These are phyloP conservation scores for Sporisorium exsertum DNA, from an alignment of 1,284 basidiomycete species.

Conservation along the genomic window DNA sequence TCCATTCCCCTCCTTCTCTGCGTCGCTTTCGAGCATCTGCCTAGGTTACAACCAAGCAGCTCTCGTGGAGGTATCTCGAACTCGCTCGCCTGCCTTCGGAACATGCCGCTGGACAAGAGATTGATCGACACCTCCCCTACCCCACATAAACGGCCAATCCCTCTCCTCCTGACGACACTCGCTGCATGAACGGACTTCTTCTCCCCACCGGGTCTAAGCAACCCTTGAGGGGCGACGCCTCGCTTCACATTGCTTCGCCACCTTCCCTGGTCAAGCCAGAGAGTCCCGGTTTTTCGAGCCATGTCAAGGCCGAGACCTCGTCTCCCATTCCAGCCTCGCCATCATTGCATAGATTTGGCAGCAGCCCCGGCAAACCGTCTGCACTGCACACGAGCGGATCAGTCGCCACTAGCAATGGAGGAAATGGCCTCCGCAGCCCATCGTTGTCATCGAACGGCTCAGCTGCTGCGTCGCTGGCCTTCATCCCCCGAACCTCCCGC, in stretches of 20 bases:
- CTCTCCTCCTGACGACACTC: neutral
- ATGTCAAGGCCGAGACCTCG: constrained; percentile 24
- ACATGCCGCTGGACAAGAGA: constrained; percentile 41
- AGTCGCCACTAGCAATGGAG: constrained; percentile 1
- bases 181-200: constrained; percentile 48
- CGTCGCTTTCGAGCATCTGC: constrained; percentile 24
- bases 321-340: constrained; percentile 10
- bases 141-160: constrained; percentile 12
- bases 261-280: constrained; percentile 26
- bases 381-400: constrained; percentile 7
- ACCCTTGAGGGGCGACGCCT: constrained; percentile 40
- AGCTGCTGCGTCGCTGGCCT: constrained; percentile 37
- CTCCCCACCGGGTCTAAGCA: constrained; percentile 47
- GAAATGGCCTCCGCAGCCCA: constrained; percentile 1
- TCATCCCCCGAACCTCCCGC: constrained; percentile 41
- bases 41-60: constrained; percentile 21
- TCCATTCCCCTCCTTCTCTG: neutral
- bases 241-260: constrained; percentile 23
- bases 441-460: constrained; percentile 13
- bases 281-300: constrained; percentile 4
- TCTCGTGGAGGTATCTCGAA: constrained; percentile 28
- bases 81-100: constrained; percentile 23
- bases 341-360: constrained; percentile 3
- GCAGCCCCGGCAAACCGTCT: constrained; percentile 2
- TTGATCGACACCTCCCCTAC: constrained; percentile 19